Conservation (phyloP, 371 early-diverging fungal species). For the Encephalitozoon cuniculi region DNA sequence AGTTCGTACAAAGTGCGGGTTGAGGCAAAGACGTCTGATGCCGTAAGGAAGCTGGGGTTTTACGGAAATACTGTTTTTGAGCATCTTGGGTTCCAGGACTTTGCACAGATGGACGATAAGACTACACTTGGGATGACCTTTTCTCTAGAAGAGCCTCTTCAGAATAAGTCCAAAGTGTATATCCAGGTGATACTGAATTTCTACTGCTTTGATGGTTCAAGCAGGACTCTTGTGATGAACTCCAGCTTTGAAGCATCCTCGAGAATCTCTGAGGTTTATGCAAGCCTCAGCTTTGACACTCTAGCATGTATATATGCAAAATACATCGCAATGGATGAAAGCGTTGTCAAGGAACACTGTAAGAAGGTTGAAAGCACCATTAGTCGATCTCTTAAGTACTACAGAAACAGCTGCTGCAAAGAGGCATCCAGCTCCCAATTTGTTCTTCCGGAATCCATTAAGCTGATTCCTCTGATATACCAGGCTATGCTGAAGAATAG, state of each 20-base stretch:
- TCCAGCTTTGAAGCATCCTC: constrained; percentile 32
- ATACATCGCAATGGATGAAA: constrained; percentile 38
- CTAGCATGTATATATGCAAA: constrained; percentile 55
- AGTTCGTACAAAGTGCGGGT: constrained; percentile 33
- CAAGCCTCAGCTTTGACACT: constrained; percentile 53
- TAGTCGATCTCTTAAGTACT: constrained; percentile 40
- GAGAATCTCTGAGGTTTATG: constrained; percentile 39
- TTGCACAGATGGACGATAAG: constrained; percentile 34
- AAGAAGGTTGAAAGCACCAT: constrained; percentile 50
- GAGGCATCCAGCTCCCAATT: constrained; percentile 51
- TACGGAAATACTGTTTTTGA: constrained; percentile 29
- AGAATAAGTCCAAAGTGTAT: constrained; percentile 35
- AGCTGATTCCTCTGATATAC: constrained; percentile 55
- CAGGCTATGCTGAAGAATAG: constrained; percentile 53
- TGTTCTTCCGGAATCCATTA: constrained; percentile 59
- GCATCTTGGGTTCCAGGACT: not conserved
- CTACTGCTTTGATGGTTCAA: constrained; percentile 39
- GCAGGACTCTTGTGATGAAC: constrained; percentile 49
- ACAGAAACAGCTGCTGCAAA: constrained; percentile 55
- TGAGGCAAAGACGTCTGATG: constrained; percentile 44
- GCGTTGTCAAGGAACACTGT: constrained; percentile 31
- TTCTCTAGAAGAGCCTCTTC: constrained; percentile 21
- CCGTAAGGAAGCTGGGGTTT: constrained; percentile 28
- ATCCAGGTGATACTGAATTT: constrained; percentile 55
- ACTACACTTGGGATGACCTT: constrained; percentile 45